These are phyloP conservation scores for Aspergillus intermedius DNA, from an alignment of 2,329 filamentous ascomycete species.

Conservation along the genomic window DNA sequence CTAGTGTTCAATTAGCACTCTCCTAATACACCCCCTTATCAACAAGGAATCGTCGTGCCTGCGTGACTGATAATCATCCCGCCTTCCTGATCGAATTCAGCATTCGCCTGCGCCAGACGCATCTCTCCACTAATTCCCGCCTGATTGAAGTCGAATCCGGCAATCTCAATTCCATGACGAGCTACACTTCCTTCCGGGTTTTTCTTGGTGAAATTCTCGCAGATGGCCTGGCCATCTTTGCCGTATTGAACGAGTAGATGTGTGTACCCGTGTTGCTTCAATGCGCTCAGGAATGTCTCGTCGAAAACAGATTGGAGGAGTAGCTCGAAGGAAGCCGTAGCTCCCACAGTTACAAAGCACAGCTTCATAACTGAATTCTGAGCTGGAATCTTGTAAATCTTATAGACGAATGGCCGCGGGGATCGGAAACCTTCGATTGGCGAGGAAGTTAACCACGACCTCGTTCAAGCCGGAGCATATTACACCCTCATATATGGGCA, in stretches of 20 bases:
- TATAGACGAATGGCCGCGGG: conserved; percentile 4
- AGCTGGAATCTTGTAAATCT: not conserved
- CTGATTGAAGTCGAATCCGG: conserved; percentile 60
- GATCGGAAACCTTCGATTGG: not conserved
- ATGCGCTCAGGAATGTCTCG: conserved; percentile 54
- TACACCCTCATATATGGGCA: not conserved
- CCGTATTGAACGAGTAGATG: conserved; percentile 77
- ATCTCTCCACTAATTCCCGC: conserved; percentile 57
- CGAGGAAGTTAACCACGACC: not conserved
- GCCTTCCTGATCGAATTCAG: conserved; percentile 35
- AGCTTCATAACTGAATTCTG: conserved; percentile 25
- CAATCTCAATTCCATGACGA: conserved; percentile 45
- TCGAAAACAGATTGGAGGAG: conserved; percentile 63
- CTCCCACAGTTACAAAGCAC: conserved; percentile 87
- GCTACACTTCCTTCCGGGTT: conserved; percentile 16
- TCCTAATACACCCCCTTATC: not conserved
- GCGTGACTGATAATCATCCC: conserved; percentile 86
- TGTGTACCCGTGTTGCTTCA: conserved; percentile 59
- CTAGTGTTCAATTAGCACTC: conserved; percentile 41
- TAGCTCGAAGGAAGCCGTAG: conserved; percentile 73
- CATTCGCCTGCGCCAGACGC: conserved; percentile 43
- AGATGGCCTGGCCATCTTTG: conserved; percentile 52
- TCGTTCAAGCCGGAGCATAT: not conserved
- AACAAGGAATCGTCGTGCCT: conserved; percentile 45
- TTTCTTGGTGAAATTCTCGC: conserved; percentile 35